Conservation (phyloP, 129 eudicot species). For the Centella asiatica region DNA sequence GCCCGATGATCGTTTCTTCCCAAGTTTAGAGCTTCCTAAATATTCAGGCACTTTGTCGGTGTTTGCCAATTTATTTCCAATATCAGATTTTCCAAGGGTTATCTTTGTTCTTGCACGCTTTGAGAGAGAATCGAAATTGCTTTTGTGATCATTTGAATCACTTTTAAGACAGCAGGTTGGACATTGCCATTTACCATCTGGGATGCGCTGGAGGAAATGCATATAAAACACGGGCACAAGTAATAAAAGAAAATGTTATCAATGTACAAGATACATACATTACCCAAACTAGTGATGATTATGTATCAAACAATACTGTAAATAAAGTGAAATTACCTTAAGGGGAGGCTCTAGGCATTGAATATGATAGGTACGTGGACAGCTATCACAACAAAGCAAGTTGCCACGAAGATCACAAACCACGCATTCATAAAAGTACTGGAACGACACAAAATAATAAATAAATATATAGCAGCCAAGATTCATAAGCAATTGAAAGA, state of each 20-base stretch:
- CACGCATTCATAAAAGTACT: constrained; percentile 71
- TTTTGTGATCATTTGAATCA: constrained; percentile 21
- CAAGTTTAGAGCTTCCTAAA: constrained; percentile 28
- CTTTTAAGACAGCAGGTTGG: constrained; percentile 45
- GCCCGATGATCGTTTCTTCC: constrained; percentile 41
- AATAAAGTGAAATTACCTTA: constrained; percentile 40
- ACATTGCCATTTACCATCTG: constrained; percentile 84
- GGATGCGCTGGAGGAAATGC: constrained; percentile 42
- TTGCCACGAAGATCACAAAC: constrained; percentile 84
- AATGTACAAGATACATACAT: no score
- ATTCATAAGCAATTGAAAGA: background rate
- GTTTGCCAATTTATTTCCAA: constrained; percentile 30
- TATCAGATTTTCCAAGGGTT: constrained; percentile 28
- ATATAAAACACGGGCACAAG: constrained; percentile 5
- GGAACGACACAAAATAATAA: constrained; percentile 18
- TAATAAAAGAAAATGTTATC: constrained; percentile 6
- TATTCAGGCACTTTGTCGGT: constrained; percentile 28
- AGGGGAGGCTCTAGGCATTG: constrained; percentile 80
- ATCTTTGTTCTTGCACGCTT: constrained; percentile 56
- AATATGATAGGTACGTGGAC: constrained; percentile 71
- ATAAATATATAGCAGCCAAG: constrained; percentile 4
- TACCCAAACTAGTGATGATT: constrained; percentile 5
- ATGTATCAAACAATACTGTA: background rate
- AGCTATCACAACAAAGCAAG: constrained; percentile 72
- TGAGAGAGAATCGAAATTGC: constrained; percentile 29